Evolutionary conservation across 78 protist genomes (phyloP).

Genomic region (Polysphondylium violaceum): DNA sequence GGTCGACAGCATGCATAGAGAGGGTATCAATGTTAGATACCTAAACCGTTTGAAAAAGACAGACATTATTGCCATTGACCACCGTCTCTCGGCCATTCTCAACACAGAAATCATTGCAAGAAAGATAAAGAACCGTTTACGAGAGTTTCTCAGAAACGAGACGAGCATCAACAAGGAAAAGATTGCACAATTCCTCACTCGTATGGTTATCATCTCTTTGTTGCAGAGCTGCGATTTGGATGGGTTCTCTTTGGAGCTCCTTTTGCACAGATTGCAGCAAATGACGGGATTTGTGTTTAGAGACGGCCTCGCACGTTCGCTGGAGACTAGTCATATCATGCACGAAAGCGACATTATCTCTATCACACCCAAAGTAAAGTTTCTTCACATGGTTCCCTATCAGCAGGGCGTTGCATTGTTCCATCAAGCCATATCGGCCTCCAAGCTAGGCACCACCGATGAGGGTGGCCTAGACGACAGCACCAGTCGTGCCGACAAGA

Average conservation of each 20-base stretch:
- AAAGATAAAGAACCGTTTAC: slow-evolving; percentile 56
- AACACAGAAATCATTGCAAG: slow-evolving; percentile 76
- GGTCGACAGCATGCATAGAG: slow-evolving; percentile 76
- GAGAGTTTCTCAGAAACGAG: slow-evolving; percentile 27
- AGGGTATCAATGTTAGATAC: slow-evolving; percentile 78
- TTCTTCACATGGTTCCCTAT: slow-evolving; percentile 70
- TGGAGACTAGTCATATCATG: not conserved
- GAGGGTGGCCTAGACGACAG: not conserved
- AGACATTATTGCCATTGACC: slow-evolving; percentile 46
- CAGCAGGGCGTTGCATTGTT: slow-evolving; percentile 78
- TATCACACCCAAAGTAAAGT: slow-evolving; percentile 55
- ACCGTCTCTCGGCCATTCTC: slow-evolving; percentile 39
- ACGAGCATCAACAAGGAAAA: too few species aligned
- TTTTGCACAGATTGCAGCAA: slow-evolving; percentile 24
- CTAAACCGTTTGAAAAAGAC: slow-evolving; percentile 42
- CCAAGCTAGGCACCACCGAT: not conserved
- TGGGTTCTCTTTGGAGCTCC: slow-evolving; percentile 58
- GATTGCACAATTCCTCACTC: slow-evolving; percentile 30
- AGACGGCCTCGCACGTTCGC: not conserved
- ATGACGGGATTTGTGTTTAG: slow-evolving; percentile 54
- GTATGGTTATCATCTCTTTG: slow-evolving; percentile 15
- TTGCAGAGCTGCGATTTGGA: slow-evolving; percentile 55
- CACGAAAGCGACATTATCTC: slow-evolving; percentile 3
- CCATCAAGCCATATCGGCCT: slow-evolving; percentile 60
- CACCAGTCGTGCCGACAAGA: not conserved